phyloP scores from a whole-genome alignment of 495 filamentous ascomycete genomes.

The Platismatia glauca region DNA sequence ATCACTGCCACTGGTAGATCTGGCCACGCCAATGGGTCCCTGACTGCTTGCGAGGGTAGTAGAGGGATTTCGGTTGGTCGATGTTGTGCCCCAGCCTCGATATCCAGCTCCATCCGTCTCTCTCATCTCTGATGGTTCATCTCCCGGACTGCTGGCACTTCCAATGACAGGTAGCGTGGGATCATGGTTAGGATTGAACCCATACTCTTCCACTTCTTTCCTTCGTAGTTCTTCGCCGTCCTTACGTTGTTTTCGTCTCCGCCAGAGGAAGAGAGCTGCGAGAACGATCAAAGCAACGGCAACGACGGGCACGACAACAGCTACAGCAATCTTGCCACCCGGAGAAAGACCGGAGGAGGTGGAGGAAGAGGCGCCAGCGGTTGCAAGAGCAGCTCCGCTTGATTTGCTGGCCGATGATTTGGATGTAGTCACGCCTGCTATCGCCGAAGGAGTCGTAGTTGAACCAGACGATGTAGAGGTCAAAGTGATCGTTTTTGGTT shows the following conservation, averaged over 20 bases:
- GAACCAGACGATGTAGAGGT: constrained; percentile 26
- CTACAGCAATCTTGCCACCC: constrained; percentile 73
- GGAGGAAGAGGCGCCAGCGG: constrained; percentile 15
- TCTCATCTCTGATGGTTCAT: constrained; percentile 53
- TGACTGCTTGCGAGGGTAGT: constrained; percentile 78
- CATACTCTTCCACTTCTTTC: constrained; percentile 94
- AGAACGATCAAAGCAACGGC: constrained; percentile 76
- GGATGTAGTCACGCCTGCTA: constrained; percentile 18
- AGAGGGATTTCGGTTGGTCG: constrained; percentile 72
- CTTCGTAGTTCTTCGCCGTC: constrained; percentile 77
- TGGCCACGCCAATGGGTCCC: constrained; percentile 53
- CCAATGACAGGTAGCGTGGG: constrained; percentile 67
- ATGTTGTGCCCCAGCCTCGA: constrained; percentile 90
- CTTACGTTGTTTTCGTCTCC: constrained; percentile 73
- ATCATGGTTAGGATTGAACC: constrained; percentile 91
- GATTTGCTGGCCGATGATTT: constrained; percentile 19
- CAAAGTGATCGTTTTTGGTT: constrained; percentile 10
- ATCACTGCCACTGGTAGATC: constrained; percentile 58
- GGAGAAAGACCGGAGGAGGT: constrained; percentile 43
- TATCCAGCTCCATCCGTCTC: constrained; percentile 69
- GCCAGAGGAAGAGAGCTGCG: constrained; percentile 73
- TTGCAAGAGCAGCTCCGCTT: constrained; percentile 18
- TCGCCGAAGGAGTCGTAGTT: constrained; percentile 1
- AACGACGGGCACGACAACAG: constrained; percentile 86
- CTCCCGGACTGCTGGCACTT: constrained; percentile 39